Evolutionary conservation across 2,329 filamentous ascomycete species (phyloP).

Genomic region (Xylaria sp.): DNA sequence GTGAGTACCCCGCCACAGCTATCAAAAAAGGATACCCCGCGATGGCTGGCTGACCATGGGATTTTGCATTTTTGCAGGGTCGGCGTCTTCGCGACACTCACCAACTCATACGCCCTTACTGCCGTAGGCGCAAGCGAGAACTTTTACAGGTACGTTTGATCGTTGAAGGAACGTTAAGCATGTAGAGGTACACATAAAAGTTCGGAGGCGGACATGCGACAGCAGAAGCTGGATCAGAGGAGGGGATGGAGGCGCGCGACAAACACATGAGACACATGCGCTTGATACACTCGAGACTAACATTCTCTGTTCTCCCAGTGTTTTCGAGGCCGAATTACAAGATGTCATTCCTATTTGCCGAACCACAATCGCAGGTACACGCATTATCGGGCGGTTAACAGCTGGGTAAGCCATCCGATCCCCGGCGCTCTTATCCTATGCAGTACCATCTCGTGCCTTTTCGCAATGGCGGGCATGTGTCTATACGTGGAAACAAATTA

Average conservation of each 20-base stretch:
- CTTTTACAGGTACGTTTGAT: conserved; percentile 81
- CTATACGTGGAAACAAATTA: neutral
- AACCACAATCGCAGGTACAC: conserved; percentile 94
- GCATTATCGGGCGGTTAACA: conserved; percentile 95
- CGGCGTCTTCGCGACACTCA: conserved; percentile 95
- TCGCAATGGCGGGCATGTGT: conserved; percentile 1
- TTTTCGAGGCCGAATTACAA: conserved; percentile 97
- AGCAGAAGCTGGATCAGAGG: neutral
- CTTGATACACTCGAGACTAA: conserved; percentile 30
- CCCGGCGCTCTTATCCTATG: neutral
- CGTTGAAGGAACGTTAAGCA: neutral
- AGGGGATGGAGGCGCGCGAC: neutral
- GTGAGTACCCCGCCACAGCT: conserved; percentile 63
- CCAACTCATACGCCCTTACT: conserved; percentile 95
- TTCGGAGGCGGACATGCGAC: conserved; percentile 15
- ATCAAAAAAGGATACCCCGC: conserved; percentile 36
- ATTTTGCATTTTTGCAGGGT: conserved; percentile 68
- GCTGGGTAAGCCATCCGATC: conserved; percentile 73
- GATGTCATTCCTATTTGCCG: conserved; percentile 97
- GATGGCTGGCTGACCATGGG: conserved; percentile 38
- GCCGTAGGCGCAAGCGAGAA: conserved; percentile 96
- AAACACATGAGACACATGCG: neutral
- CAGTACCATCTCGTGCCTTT: neutral
- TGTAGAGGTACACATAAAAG: neutral
- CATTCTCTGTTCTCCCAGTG: conserved; percentile 59